A percentile compares a stretch with the other conserved stretches of the same genome.
Conservation (phyloP, 192 early-diverging fungal genomes). For the Entomortierella lignicola region DNA sequence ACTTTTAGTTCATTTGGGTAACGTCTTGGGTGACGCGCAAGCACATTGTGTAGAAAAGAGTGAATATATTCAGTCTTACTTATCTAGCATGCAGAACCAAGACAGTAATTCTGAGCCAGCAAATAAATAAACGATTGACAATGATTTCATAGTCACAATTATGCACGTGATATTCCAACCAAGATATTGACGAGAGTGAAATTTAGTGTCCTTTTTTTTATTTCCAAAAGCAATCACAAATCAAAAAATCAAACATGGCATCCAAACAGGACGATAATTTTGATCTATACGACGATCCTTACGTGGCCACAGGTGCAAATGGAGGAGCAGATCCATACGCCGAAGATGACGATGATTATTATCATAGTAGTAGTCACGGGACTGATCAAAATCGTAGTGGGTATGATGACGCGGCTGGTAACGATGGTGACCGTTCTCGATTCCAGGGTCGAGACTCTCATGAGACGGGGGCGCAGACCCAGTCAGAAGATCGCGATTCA, state of each 20-base stretch:
- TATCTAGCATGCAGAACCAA: conserved; percentile 28
- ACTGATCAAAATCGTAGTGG: conserved; percentile 13
- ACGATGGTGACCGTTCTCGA: conserved; percentile 13
- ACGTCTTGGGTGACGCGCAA: conserved; percentile 31
- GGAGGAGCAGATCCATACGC: conserved; percentile 32
- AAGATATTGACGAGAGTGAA: no score
- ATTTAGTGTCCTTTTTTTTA: not conserved
- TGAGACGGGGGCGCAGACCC: not conserved
- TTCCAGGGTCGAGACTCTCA: conserved; percentile 17
- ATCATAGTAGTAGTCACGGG: conserved; percentile 20
- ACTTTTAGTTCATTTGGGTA: conserved; percentile 14
- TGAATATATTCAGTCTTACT: conserved; percentile 27
- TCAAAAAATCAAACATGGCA: conserved; percentile 33
- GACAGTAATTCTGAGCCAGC: not conserved
- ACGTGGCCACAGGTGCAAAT: conserved; percentile 23
- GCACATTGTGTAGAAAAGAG: conserved; percentile 25
- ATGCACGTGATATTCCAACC: not conserved
- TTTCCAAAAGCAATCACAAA: not conserved
- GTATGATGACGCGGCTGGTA: conserved; percentile 14
- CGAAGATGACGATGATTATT: conserved; percentile 49
- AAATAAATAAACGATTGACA: not conserved
- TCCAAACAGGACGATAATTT: conserved; percentile 51
- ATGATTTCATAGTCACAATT: no score
- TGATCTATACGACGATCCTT: conserved; percentile 54
- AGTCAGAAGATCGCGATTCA: not conserved